A percentile compares a stretch with the other conserved stretches of the same genome.
phyloP scores from a whole-genome alignment of 305 asterid species.

The Rubia tinctorum region DNA sequence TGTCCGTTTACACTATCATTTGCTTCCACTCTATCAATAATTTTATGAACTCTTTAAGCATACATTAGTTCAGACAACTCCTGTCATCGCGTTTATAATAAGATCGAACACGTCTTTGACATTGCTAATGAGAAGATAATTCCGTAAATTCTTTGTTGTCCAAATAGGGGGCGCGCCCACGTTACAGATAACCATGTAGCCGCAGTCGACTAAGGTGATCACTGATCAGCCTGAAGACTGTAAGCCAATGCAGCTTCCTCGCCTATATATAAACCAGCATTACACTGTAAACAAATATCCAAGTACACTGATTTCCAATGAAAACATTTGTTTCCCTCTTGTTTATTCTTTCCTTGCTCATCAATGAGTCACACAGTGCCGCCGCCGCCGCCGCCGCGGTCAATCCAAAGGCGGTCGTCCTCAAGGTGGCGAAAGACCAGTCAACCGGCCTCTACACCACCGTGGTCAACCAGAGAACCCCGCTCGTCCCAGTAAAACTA shows the following conservation, averaged over 20 bases:
- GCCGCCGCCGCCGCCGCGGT: not conserved
- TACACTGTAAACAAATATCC: not conserved
- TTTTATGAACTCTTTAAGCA: too few species aligned
- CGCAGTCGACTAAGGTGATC: not conserved
- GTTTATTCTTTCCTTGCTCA: not conserved
- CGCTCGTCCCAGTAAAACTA: not conserved
- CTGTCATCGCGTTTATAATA: too few species aligned
- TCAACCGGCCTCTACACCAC: constrained; percentile 2
- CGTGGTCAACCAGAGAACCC: not conserved
- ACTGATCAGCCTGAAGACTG: not conserved
- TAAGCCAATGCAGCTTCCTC: not conserved
- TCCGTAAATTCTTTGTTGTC: too few species aligned
- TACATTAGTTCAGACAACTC: too few species aligned
- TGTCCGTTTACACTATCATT: too few species aligned
- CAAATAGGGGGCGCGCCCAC: not conserved
- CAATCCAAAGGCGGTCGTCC: not conserved
- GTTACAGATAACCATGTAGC: not conserved
- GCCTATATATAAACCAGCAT: not conserved
- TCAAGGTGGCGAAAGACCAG: not conserved
- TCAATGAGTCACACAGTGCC: not conserved
- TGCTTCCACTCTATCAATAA: too few species aligned
- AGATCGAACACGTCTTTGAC: too few species aligned
- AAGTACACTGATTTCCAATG: not conserved
- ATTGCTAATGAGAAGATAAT: too few species aligned
- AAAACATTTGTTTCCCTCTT: not conserved